Percentiles rank a stretch among this genome's conserved stretches.
Conservation (phyloP, 2,329 filamentous ascomycete species). For the Myriosclerotinia scirpicola region DNA sequence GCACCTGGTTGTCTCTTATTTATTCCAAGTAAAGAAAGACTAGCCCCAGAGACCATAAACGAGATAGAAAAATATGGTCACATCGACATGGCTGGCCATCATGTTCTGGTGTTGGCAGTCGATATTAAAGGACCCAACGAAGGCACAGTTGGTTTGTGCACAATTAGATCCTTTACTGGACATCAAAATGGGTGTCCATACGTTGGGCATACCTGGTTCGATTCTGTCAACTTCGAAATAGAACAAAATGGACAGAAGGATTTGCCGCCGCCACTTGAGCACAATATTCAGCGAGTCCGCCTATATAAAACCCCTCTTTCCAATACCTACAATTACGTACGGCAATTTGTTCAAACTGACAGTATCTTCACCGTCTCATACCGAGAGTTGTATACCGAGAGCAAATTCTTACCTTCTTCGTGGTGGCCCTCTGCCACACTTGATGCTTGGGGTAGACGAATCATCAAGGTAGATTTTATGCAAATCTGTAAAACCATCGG, state of each 20-base stretch:
- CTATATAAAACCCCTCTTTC: conserved; percentile 3
- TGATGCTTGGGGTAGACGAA: neutral
- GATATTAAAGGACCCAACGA: conserved; percentile 3
- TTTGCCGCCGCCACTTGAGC: neutral
- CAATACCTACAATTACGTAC: neutral
- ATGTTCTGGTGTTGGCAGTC: conserved; percentile 7
- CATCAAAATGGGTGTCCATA: conserved; percentile 3
- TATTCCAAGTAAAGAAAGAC: neutral
- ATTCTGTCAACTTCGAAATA: conserved; percentile 5
- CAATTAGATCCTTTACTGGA: neutral
- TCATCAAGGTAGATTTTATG: conserved; percentile 1
- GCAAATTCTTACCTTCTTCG: neutral
- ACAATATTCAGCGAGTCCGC: neutral
- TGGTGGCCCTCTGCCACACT: conserved; percentile 13
- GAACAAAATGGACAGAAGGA: no score
- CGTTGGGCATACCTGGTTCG: conserved; percentile 1
- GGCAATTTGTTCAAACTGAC: neutral
- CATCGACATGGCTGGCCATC: neutral
- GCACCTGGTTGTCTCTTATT: conserved; percentile 15
- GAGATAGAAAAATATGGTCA: neutral
- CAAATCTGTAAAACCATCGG: neutral
- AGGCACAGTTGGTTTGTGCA: neutral
- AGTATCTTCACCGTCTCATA: neutral
- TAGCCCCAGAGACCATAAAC: neutral
- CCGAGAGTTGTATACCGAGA: neutral